These are phyloP conservation scores for Neurospora sp. DNA, from an alignment of 2,329 filamentous ascomycete species.

Conservation along the genomic window DNA sequence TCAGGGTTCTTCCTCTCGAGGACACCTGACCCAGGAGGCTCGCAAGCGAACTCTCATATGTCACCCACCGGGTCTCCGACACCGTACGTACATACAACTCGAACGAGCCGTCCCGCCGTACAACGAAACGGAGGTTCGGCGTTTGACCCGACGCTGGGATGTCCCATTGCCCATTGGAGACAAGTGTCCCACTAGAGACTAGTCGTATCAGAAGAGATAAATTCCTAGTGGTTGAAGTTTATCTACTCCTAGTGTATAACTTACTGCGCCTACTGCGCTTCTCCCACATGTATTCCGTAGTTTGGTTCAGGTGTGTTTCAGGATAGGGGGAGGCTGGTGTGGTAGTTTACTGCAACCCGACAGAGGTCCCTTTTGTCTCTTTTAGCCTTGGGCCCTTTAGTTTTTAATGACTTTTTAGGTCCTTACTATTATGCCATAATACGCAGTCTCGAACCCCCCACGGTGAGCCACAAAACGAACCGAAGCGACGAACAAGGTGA, in stretches of 20 bases:
- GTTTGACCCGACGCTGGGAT: neutral
- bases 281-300: neutral
- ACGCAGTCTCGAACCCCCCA: neutral
- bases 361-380: neutral
- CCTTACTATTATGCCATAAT: neutral
- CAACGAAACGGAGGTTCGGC: neutral
- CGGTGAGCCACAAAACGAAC: neutral
- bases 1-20: neutral
- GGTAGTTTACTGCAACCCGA: neutral
- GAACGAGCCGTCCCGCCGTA: neutral
- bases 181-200: neutral
- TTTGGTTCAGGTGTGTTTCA: neutral
- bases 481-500: neutral
- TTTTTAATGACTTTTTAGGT: neutral
- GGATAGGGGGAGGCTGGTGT: neutral
- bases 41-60: neutral
- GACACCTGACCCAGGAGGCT: neutral
- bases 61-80: neutral
- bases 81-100: neutral
- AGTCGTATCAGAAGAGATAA: neutral
- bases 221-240: neutral
- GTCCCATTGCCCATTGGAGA: neutral
- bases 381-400: neutral
- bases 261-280: neutral
- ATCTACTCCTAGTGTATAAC: neutral